Evolutionary conservation across 768 basidiomycete species (phyloP).

Genomic region (Calvatia gigantea): DNA sequence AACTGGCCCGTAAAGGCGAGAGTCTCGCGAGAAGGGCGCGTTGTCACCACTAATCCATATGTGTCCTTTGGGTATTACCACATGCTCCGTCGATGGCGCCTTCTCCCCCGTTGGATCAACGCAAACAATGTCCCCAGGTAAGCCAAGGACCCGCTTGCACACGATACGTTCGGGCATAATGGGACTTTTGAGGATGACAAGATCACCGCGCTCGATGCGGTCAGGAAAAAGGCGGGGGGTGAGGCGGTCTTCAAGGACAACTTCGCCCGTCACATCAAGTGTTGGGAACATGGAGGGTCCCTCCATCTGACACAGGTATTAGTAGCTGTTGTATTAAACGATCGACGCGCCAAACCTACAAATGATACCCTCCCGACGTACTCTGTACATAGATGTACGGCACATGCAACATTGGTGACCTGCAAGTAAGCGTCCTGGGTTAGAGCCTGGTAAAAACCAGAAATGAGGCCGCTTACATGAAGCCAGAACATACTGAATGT

Average conservation of each 20-base stretch:
- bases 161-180: conserved; percentile 60
- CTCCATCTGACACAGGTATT: conserved; percentile 40
- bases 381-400: conserved; percentile 59
- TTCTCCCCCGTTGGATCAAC: conserved; percentile 77
- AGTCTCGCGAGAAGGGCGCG: conserved; percentile 76
- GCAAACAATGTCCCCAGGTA: conserved; percentile 86
- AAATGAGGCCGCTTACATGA: conserved; percentile 1
- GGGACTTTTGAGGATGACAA: conserved; percentile 72
- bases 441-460: not conserved
- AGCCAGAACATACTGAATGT: conserved; percentile 1
- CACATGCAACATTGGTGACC: conserved; percentile 53
- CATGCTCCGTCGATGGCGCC: conserved; percentile 67
- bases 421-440: conserved; percentile 19
- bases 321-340: not conserved
- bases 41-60: conserved; percentile 95
- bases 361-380: conserved; percentile 39
- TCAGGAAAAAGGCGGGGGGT: conserved; percentile 48
- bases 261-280: conserved; percentile 53
- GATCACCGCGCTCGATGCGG: conserved; percentile 65
- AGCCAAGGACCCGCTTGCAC: conserved; percentile 87
- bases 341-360: conserved; percentile 5
- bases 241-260: conserved; percentile 60
- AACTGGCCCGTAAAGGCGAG: conserved; percentile 90
- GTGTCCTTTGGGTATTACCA: conserved; percentile 80
- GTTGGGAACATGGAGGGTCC: conserved; percentile 86